phyloP scores from a whole-genome alignment of 2,329 filamentous ascomycete species.

The Ascochyta viciae-villosae region DNA sequence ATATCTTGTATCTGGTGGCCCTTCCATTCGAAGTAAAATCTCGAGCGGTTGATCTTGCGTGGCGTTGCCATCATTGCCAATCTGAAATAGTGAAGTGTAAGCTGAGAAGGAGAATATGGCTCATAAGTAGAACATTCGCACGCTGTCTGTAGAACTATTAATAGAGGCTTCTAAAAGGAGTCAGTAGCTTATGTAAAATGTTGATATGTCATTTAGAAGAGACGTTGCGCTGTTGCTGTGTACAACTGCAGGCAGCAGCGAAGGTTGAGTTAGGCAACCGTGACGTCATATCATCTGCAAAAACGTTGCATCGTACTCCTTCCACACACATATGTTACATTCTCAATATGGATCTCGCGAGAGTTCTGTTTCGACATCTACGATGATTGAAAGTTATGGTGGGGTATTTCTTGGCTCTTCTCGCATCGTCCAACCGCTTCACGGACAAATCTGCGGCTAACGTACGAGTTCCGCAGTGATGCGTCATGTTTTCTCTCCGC shows the following conservation, averaged over 20 bases:
- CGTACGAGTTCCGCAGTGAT: background rate
- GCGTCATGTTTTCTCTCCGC: background rate
- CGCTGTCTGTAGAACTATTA: background rate
- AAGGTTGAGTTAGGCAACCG: background rate
- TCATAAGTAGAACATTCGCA: background rate
- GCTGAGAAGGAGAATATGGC: background rate
- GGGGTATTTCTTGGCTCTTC: background rate
- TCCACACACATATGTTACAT: too few relatives aligned
- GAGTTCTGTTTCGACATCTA: background rate
- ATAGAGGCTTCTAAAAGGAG: background rate
- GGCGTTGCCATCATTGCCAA: background rate
- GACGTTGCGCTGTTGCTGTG: conserved; percentile 3
- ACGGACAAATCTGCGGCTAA: background rate
- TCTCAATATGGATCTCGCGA: too few relatives aligned
- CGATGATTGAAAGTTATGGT: background rate
- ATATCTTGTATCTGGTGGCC: conserved; percentile 46
- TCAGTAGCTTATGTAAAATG: background rate
- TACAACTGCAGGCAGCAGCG: conserved; percentile 1
- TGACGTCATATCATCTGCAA: conserved; percentile 6
- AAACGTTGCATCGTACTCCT: background rate
- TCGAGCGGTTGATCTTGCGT: conserved; percentile 32
- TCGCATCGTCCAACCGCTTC: background rate
- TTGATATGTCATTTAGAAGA: background rate
- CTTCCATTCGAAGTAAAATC: conserved; percentile 46
- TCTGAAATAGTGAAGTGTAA: background rate